These are phyloP conservation scores for Fusarium anthophilum DNA, from an alignment of 2,329 filamentous ascomycete genomes.

Conservation along the genomic window DNA sequence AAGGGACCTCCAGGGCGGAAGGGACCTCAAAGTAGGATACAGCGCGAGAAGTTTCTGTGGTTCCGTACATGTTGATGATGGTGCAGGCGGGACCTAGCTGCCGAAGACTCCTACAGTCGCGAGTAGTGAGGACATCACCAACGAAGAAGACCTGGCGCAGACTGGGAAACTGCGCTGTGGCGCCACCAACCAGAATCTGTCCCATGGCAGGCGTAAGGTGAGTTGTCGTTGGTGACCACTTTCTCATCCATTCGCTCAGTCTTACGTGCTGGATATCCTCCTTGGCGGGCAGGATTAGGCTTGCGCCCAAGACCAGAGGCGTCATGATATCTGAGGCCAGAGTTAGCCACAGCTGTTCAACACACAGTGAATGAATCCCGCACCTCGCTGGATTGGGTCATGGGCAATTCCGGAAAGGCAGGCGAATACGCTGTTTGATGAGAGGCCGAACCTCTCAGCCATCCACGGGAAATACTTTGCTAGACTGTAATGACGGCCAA, in stretches of 20 bases:
- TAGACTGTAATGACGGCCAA: neutral
- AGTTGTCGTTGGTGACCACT: slow-evolving; percentile 78
- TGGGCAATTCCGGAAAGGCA: slow-evolving; percentile 88
- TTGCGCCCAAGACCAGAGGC: slow-evolving; percentile 84
- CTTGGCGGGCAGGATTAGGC: slow-evolving; percentile 76
- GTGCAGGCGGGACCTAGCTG: slow-evolving; percentile 64
- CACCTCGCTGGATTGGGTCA: slow-evolving; percentile 61
- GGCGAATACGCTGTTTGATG: slow-evolving; percentile 78
- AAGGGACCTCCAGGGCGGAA: slow-evolving; percentile 63
- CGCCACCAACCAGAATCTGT: slow-evolving; percentile 89
- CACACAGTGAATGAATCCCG: neutral
- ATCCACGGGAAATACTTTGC: slow-evolving; percentile 4
- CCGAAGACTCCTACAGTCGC: slow-evolving; percentile 81
- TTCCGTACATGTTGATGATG: slow-evolving; percentile 35
- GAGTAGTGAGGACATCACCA: slow-evolving; percentile 86
- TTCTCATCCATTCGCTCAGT: slow-evolving; percentile 82
- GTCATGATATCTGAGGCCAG: slow-evolving; percentile 77
- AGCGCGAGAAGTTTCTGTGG: slow-evolving; percentile 60
- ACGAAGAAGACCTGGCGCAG: slow-evolving; percentile 81
- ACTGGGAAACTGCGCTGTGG: slow-evolving; percentile 75
- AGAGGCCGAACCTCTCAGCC: slow-evolving; percentile 69
- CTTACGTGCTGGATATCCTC: slow-evolving; percentile 88
- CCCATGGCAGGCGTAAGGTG: slow-evolving; percentile 98
- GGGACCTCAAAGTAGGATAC: slow-evolving; percentile 87
- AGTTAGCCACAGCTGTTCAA: neutral